Conservation (phyloP, 2,329 filamentous ascomycete genomes). For the Curvularia sp. region DNA sequence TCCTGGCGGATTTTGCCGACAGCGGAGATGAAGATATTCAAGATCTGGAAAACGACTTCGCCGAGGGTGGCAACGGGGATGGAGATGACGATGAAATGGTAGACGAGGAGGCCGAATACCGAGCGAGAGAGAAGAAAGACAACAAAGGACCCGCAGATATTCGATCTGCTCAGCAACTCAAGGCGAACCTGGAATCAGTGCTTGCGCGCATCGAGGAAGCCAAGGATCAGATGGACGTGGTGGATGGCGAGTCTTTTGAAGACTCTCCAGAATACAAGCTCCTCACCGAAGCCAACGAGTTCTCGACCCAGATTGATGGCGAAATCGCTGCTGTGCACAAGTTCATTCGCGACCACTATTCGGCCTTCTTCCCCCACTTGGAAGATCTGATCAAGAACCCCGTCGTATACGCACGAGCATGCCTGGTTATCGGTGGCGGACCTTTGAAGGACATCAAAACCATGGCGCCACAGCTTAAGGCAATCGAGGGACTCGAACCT, state of each 20-base stretch:
- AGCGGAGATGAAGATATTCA: conserved; percentile 66
- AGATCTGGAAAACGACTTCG: conserved; percentile 47
- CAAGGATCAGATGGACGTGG: conserved; percentile 72
- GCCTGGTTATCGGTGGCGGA: conserved; percentile 90
- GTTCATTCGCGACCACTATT: conserved; percentile 95
- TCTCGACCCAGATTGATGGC: conserved; percentile 91
- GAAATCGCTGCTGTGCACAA: conserved; percentile 95
- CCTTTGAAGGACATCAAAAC: conserved; percentile 87
- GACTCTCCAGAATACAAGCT: conserved; percentile 92
- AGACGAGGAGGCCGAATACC: conserved; percentile 64
- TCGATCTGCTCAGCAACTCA: conserved; percentile 77
- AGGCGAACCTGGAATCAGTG: conserved; percentile 81
- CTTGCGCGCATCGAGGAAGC: conserved; percentile 65
- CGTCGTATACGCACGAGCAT: conserved; percentile 93
- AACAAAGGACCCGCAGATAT: conserved; percentile 74
- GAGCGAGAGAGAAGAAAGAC: conserved; percentile 65
- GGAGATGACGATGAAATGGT: conserved; percentile 65
- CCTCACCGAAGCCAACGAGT: conserved; percentile 83
- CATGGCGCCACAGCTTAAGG: conserved; percentile 77
- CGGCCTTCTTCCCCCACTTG: conserved; percentile 88
- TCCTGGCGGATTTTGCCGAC: conserved; percentile 90
- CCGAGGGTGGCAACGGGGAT: conserved; percentile 50
- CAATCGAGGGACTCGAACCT: conserved; percentile 75
- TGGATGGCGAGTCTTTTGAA: conserved; percentile 79
- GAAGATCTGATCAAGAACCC: conserved; percentile 90